Evolutionary conservation across 768 basidiomycete genomes (phyloP), one percentile per base, ranked within the genome.

Genomic region (Boletus edulis): DNA sequence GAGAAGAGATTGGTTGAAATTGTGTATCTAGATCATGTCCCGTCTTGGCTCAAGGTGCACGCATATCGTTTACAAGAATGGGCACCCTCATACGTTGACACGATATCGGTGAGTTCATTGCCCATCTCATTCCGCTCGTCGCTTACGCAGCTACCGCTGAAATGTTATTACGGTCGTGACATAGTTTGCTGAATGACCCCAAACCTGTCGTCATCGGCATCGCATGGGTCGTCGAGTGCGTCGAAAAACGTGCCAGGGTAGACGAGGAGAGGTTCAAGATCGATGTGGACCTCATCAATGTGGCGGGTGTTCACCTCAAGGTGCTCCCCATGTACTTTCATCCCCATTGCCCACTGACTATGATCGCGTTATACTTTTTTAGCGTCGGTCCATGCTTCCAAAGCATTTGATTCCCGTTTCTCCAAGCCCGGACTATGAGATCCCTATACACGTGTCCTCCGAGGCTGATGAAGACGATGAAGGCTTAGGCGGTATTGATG

Each of bases 201-300:
- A 79, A 86, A 63, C 93, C 93, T 0, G 60, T 74, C 24, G 84
- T 92, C 15, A 87, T 96, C 15, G 89, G 91, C 9, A 90, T 94
- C 60, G 87, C 83, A 17, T 94, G 93, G 93, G 88, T 95, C 5
- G 89, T 94, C 3, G 85, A 91, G 64, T 95, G 91, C 60, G 87
- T 81, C 2, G 91, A 94, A 62, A 81, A 84, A 58, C 77, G 79
- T 43, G 69, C 69, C 38, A 80, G 72, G 43, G 81, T 88, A 4
- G 89, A 86, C 22, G 92, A 92, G 66, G 68, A 74, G 4, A 78
- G 73, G 42, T 89, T 84, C 65, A 71, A 84, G 32, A 78, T 93
- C 49, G 83, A 90, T 62, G 71, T 91, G 4, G 84, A 82, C 18
- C 5, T 62, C 34, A 73, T 75, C 49, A 84, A 86, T 51, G 75